Evolutionary conservation across 805 yeast species (phyloP), one percentile per base, ranked within the genome.

Genomic region (Yamadazyma laniorum): DNA sequence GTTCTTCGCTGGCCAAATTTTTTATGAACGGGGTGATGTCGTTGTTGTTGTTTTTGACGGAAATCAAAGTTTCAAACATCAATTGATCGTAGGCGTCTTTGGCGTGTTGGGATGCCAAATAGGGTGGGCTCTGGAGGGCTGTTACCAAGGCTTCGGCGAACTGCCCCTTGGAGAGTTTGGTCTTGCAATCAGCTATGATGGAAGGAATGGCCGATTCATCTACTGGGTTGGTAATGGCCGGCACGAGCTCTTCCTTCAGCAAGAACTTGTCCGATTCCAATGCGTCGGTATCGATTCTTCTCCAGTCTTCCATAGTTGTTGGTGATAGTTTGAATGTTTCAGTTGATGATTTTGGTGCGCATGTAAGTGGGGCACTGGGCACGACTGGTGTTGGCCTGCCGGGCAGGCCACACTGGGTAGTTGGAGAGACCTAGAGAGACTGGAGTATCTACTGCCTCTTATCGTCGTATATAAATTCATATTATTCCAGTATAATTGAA

Each of bases 251-350:
- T 48, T 74, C 79, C 31, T 72, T 71, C 22, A 82, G 71, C 45
- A 85, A 61, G 52, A 78, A 80, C 50, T 75, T 76, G 32, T 90
- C 96, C 3, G 95, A 85, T 56, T 90, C 96, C 48, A 80, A 80
- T 13, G 88, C 85, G 62, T 93, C 98, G 37, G 93, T 81, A 60
- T 93, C 96, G 51, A 91, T 87, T 74, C 93, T 80, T 76, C 99
- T 84, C 95, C 95, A 85, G 56, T 83, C 89, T 44, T 77, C 81
- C 79, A 79, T 77, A 7, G 9, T 6, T 21, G 23, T 28, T 31
- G 29, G 12, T 33, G 29, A 33, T 23, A 15, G 23, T 13, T 23
- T 14, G 21, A 25, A 25, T n/a, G n/a, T n/a, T n/a, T n/a, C n/a
- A n/a, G 31, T 8, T 11, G 6, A n/a, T 13, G 17, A 15, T 8